Evolutionary conservation across 2,329 filamentous ascomycete species (phyloP).

Genomic region (Penicillium sp.): DNA sequence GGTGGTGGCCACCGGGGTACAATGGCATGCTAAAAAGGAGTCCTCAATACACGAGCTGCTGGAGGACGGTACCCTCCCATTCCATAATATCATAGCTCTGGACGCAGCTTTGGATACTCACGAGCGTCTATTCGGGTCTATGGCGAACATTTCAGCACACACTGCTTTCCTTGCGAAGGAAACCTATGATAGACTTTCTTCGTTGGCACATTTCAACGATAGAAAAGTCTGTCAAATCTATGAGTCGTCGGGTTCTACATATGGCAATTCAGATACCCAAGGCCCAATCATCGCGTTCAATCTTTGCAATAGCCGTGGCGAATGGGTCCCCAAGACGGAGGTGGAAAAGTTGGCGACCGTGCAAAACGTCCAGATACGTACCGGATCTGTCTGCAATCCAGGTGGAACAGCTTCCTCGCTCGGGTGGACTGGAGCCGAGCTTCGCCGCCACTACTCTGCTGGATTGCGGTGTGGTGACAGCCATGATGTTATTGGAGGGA

Average conservation of each 20-base stretch:
- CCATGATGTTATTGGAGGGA: constrained; percentile 75
- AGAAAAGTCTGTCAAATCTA: constrained; percentile 65
- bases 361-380: constrained; percentile 77
- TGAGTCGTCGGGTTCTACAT: constrained; percentile 40
- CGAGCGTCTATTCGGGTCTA: constrained; percentile 64
- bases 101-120: constrained; percentile 71
- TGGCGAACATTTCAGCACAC: constrained; percentile 67
- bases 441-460: constrained; percentile 76
- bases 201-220: constrained; percentile 67
- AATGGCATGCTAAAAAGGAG: constrained; percentile 78
- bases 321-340: constrained; percentile 76
- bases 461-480: constrained; percentile 82
- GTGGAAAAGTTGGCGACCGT: constrained; percentile 81
- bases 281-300: constrained; percentile 86
- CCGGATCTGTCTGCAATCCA: constrained; percentile 87
- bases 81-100: constrained; percentile 84
- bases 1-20: constrained; percentile 70
- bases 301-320: constrained; percentile 62
- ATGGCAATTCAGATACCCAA: constrained; percentile 46
- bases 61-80: constrained; percentile 86
- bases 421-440: constrained; percentile 72
- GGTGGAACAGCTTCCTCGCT: constrained; percentile 75
- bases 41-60: constrained; percentile 71
- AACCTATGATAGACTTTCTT: constrained; percentile 56
- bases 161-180: constrained; percentile 60